Evolutionary conservation across 177 flowering plant genomes (phyloP).

Genomic region (Telopea speciosissima): DNA sequence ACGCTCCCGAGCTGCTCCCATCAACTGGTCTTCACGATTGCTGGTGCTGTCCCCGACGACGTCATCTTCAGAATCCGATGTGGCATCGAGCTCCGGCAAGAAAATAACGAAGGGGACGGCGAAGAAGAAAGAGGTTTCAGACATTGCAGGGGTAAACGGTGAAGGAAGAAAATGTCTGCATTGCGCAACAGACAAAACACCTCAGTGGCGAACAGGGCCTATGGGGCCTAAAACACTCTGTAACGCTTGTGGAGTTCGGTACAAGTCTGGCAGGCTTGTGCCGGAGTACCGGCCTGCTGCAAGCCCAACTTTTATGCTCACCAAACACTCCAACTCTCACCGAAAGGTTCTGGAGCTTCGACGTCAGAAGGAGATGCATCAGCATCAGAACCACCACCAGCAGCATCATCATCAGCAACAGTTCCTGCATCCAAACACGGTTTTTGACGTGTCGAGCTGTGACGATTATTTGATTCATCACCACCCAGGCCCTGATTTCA

Average conservation of each 20-base stretch:
- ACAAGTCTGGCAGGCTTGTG: conserved; percentile 89
- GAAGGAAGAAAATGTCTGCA: conserved; percentile 69
- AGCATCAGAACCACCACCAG: conserved; percentile 7
- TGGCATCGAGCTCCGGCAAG: conserved; percentile 8
- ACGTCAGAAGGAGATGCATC: conserved; percentile 63
- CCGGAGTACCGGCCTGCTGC: conserved; percentile 94
- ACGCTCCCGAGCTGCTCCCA: conserved; percentile 70
- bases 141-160: conserved; percentile 2
- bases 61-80: conserved; percentile 19
- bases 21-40: conserved; percentile 77
- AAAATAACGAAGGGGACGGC: conserved; percentile 17
- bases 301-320: conserved; percentile 73
- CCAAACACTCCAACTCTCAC: conserved; percentile 87
- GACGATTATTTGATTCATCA: conserved; percentile 46
- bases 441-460: conserved; percentile 40
- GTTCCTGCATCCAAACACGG: conserved; percentile 31
- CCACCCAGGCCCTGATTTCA: conserved; percentile 39
- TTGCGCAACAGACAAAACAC: conserved; percentile 85
- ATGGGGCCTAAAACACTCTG: conserved; percentile 93
- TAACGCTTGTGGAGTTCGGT: conserved; percentile 95
- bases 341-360: conserved; percentile 87
- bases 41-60: conserved; percentile 42
- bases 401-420: conserved; percentile 23
- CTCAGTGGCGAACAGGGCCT: conserved; percentile 96
- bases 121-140: conserved; percentile 20